Evolutionary conservation across 2,329 filamentous ascomycete genomes (phyloP).

Genomic region (Chrysoporthe puriensis): DNA sequence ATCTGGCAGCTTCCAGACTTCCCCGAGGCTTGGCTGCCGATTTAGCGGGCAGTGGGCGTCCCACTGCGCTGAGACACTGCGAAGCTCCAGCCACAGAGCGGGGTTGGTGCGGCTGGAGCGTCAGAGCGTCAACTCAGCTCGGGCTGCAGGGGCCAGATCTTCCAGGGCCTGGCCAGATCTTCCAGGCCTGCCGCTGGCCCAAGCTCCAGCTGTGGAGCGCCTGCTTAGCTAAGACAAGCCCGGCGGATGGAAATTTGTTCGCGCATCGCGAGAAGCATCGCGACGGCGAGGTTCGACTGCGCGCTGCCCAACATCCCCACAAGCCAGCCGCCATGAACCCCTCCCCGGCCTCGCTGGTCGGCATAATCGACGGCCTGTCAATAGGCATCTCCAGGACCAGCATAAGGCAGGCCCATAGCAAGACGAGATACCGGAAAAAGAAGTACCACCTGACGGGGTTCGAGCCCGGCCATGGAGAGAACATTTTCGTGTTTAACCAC

Average conservation of each 20-base stretch:
- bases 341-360: constrained; percentile 39
- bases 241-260: constrained; percentile 24
- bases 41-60: background rate
- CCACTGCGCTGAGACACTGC: background rate
- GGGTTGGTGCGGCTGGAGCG: constrained; percentile 14
- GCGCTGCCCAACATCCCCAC: constrained; percentile 2
- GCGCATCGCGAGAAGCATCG: constrained; percentile 19
- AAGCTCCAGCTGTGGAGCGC: constrained; percentile 12
- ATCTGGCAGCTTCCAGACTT: constrained; percentile 21
- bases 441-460: constrained; percentile 34
- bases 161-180: too few relatives aligned
- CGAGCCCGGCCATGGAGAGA: constrained; percentile 54
- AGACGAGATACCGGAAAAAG: constrained; percentile 29
- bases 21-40: background rate
- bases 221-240: constrained; percentile 24
- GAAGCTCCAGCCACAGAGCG: constrained; percentile 16
- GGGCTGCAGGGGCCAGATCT: too few relatives aligned
- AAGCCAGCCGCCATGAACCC: constrained; percentile 33
- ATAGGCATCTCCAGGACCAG: constrained; percentile 45
- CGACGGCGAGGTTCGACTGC: constrained; percentile 30
- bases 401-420: constrained; percentile 42
- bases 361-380: constrained; percentile 42
- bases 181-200: background rate
- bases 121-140: too few relatives aligned
- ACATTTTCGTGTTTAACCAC: constrained; percentile 60